Evolutionary conservation across 2,329 filamentous ascomycete species (phyloP).

Genomic region (Xylariaceae sp.): DNA sequence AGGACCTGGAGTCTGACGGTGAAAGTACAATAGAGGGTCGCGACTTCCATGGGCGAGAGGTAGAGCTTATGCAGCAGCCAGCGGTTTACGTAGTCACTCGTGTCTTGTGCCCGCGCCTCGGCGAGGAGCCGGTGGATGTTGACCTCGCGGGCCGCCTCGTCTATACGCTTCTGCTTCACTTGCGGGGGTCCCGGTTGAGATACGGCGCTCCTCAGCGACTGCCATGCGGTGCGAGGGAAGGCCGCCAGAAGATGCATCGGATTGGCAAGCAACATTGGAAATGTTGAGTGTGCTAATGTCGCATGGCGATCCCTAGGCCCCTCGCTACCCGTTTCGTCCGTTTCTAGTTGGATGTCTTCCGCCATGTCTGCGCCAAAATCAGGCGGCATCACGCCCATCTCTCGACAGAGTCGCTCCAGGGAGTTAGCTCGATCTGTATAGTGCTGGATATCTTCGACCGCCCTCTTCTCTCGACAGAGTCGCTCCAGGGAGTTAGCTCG

Average conservation of each 20-base stretch:
- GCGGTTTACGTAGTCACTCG: slow-evolving; percentile 39
- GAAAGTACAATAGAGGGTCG: slow-evolving; percentile 34
- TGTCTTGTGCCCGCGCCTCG: slow-evolving; percentile 25
- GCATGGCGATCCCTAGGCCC: no score
- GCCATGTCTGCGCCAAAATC: slow-evolving; percentile 24
- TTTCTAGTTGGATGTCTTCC: slow-evolving; percentile 29
- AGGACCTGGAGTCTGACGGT: slow-evolving; percentile 22
- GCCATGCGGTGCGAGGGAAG: slow-evolving; percentile 42
- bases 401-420: no score
- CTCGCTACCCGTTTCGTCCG: no score
- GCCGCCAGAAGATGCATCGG: slow-evolving; percentile 30
- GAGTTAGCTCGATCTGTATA: slow-evolving; percentile 32
- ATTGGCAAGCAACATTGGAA: slow-evolving; percentile 26
- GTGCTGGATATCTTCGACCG: slow-evolving; percentile 34
- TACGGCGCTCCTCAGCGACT: slow-evolving; percentile 32
- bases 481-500: slow-evolving; percentile 28
- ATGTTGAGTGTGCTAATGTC: no score
- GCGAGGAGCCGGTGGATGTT: slow-evolving; percentile 35
- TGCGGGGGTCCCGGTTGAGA: not conserved
- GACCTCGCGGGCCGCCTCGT: slow-evolving; percentile 35
- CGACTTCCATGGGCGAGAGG: slow-evolving; percentile 36
- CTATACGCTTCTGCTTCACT: no score
- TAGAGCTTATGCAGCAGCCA: slow-evolving; percentile 47
- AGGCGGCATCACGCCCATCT: slow-evolving; percentile 22
- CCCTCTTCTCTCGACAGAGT: slow-evolving; percentile 33